Percentiles rank a stretch among this genome's conserved stretches.
phyloP scores from a whole-genome alignment of 108 stramenopile species.

The Nannochloropsis oceanica region DNA sequence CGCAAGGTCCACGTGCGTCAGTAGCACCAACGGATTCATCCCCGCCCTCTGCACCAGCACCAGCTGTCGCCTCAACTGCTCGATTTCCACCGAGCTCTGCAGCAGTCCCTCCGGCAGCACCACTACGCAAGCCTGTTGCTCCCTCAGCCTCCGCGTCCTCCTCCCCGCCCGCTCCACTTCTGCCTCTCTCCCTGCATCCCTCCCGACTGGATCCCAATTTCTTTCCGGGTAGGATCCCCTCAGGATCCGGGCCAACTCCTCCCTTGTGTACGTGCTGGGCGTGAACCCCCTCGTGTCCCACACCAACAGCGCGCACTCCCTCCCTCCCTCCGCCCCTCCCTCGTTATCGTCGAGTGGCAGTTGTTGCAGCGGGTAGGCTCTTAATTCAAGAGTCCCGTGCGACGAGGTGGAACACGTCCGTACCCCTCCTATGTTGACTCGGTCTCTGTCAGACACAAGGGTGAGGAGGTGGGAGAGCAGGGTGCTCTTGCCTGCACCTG shows the following conservation, averaged over 20 bases:
- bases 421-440: neutral
- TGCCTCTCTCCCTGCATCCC: neutral
- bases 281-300: neutral
- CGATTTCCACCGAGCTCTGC: neutral
- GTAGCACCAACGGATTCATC: neutral
- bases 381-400: neutral
- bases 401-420: neutral
- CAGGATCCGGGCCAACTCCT: neutral
- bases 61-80: neutral
- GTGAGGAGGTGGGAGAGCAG: neutral
- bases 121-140: neutral
- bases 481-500: neutral
- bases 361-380: neutral
- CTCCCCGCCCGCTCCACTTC: neutral
- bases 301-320: neutral
- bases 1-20: neutral
- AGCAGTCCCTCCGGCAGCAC: neutral
- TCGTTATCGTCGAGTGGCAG: too few species aligned
- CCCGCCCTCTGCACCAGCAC: neutral
- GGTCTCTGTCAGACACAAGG: neutral
- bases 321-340: too few species aligned
- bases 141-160: neutral
- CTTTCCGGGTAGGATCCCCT: neutral
- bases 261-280: neutral
- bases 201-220: neutral